Conservation (phyloP, 345 rosid genomes). For the Pistacia vera region DNA sequence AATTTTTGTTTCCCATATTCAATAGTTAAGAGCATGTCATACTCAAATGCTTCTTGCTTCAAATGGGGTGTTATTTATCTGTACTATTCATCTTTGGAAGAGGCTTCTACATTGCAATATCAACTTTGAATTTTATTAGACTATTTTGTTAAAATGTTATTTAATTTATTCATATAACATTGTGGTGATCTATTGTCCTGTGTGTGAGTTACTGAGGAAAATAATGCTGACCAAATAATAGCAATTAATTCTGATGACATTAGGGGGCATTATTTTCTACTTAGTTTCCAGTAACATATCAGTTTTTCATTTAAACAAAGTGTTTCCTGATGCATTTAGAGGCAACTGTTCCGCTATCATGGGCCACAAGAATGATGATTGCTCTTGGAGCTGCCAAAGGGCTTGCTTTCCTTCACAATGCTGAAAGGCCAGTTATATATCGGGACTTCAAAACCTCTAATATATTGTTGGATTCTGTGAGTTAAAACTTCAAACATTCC, state of each 20-base stretch:
- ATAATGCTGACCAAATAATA: neutral
- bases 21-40: neutral
- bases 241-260: neutral
- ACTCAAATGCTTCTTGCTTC: neutral
- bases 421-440: constrained; percentile 93
- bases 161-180: too few species aligned
- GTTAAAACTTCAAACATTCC: constrained; percentile 21
- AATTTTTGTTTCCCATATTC: neutral
- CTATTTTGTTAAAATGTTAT: neutral
- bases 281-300: constrained; percentile 8
- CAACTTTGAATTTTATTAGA: neutral
- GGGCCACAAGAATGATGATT: constrained; percentile 97
- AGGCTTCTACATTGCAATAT: neutral
- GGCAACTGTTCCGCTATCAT: constrained; percentile 73
- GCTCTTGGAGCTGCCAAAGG: constrained; percentile 99
- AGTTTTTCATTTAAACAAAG: constrained; percentile 25
- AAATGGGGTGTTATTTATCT: neutral
- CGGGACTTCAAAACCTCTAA: constrained; percentile 97
- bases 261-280: neutral
- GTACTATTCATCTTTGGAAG: neutral
- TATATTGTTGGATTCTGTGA: constrained; percentile 90
- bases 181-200: neutral
- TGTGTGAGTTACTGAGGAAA: neutral
- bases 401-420: constrained; percentile 94
- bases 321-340: constrained; percentile 51